Conservation (phyloP, 768 basidiomycete species). For the Rhodotorula diobovata region DNA sequence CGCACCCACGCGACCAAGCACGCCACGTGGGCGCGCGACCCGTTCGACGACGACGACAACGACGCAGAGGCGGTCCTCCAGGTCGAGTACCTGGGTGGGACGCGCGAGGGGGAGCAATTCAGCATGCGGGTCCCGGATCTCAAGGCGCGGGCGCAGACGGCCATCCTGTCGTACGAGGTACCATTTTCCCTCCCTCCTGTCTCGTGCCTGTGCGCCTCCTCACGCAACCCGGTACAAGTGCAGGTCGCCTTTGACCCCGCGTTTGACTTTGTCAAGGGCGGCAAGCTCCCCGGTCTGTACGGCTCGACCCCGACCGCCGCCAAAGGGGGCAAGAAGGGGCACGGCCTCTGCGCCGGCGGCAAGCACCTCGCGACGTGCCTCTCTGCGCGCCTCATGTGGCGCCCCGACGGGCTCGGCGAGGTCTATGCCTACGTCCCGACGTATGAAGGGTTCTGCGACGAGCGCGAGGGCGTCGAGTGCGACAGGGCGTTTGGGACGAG, state of each 20-base stretch:
- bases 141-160: constrained; percentile 6
- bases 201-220: not conserved
- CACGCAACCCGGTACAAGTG: no score
- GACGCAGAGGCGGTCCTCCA: not conserved
- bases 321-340: no score
- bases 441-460: constrained; percentile 35
- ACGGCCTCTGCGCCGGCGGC: constrained; percentile 21
- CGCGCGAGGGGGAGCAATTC: constrained; percentile 23
- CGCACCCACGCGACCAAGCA: not conserved
- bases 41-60: not conserved
- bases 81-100: constrained; percentile 1
- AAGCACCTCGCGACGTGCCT: constrained; percentile 11
- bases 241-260: constrained; percentile 38
- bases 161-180: constrained; percentile 24
- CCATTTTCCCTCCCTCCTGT: not conserved
- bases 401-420: constrained; percentile 29
- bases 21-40: not conserved
- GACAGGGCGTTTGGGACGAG: constrained; percentile 47
- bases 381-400: constrained; percentile 31
- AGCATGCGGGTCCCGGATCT: not conserved
- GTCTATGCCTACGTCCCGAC: constrained; percentile 48
- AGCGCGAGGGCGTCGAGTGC: constrained; percentile 42
- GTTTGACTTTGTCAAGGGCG: constrained; percentile 41
- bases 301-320: constrained; percentile 17
- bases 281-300: constrained; percentile 41